Percentiles rank a stretch among this genome's conserved stretches.
These are phyloP conservation scores for Yamadazyma triangularis DNA, from an alignment of 1,139 yeast species.

Conservation along the genomic window DNA sequence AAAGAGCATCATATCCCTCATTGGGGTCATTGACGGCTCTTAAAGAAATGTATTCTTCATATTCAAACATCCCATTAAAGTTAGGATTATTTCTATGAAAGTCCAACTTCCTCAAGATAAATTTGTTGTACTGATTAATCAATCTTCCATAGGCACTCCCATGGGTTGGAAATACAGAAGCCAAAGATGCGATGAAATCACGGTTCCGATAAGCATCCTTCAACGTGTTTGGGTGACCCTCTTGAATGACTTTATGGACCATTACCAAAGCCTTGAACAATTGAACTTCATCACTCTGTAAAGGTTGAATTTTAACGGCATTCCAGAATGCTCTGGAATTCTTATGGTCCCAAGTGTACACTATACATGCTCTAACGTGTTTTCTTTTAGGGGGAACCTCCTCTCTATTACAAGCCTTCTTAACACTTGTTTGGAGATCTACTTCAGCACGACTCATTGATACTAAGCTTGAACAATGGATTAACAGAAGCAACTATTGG, in stretches of 20 bases:
- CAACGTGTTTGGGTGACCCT: slow-evolving; percentile 86
- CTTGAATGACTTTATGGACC: slow-evolving; percentile 91
- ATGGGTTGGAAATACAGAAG: slow-evolving; percentile 36
- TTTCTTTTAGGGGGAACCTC: slow-evolving; percentile 94
- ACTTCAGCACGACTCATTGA: slow-evolving; percentile 50
- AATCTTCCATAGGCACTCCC: slow-evolving; percentile 64
- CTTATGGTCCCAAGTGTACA: slow-evolving; percentile 94
- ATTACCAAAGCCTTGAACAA: slow-evolving; percentile 84
- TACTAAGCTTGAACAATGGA: too few species aligned
- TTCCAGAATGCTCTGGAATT: slow-evolving; percentile 86
- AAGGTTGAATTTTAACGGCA: slow-evolving; percentile 73
- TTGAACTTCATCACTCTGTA: slow-evolving; percentile 78
- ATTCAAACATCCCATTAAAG: slow-evolving; percentile 93
- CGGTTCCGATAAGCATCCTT: slow-evolving; percentile 76
- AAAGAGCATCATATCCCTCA: slow-evolving; percentile 87
- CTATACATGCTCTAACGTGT: slow-evolving; percentile 91
- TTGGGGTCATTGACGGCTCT: slow-evolving; percentile 90
- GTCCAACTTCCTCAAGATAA: slow-evolving; percentile 65
- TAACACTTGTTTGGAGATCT: slow-evolving; percentile 64
- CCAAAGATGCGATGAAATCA: slow-evolving; percentile 39
- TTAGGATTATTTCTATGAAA: slow-evolving; percentile 86
- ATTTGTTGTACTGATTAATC: slow-evolving; percentile 72
- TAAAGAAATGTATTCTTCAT: slow-evolving; percentile 88
- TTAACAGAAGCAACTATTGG: too few species aligned
- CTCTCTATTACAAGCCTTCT: slow-evolving; percentile 82